Evolutionary conservation across 768 basidiomycete genomes (phyloP), one percentile per base, ranked within the genome.

Genomic region (Podaxis carcinomalis): DNA sequence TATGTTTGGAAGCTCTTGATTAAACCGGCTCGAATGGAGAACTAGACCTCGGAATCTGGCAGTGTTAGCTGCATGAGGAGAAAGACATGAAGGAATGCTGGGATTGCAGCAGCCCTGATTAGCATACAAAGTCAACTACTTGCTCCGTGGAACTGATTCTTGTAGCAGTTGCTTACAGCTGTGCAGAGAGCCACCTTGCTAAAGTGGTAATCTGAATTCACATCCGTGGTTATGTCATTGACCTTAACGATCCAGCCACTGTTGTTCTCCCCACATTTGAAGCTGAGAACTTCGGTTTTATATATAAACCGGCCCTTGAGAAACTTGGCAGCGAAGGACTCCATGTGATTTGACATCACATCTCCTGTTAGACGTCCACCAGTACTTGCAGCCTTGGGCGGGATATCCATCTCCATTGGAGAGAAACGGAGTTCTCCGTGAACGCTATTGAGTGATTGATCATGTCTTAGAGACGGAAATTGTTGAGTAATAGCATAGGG

Each of bases 371-470:
- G 72, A 0, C 79, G 75, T 7, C 76, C 78, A 2, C 74, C 77
- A 0, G 66, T 74, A 53, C 63, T 53, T 5, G 47, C 59, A 21
- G 67, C 54, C 10, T 70, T 56, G 1, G 61, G 19, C 13, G 77
- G 78, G 7, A 65, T 61, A 10, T 77, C 76, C 83, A 84, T 84
- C 4, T 73, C 67, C 39, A 82, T 52, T 0, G 76, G 64, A 10
- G 83, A 83, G 68, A 85, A 84, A n/a, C 72, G 65, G 57, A 75
- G 82, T 63, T 86, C 80, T 4, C 82, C 83, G 57, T 82, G 77
- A 4, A 85, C 80, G 63, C 84, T 85, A 63, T 11, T 59, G 7
- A 10, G 25, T 11, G 13, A 39, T 27, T 27, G 27, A 27, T 27
- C 27, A 27, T 6, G 5, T 32, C 16, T 13, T 27, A 19, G 9